These are phyloP conservation scores for Lagenaria siceraria DNA, from an alignment of 306 rosid genomes.

Conservation along the genomic window DNA sequence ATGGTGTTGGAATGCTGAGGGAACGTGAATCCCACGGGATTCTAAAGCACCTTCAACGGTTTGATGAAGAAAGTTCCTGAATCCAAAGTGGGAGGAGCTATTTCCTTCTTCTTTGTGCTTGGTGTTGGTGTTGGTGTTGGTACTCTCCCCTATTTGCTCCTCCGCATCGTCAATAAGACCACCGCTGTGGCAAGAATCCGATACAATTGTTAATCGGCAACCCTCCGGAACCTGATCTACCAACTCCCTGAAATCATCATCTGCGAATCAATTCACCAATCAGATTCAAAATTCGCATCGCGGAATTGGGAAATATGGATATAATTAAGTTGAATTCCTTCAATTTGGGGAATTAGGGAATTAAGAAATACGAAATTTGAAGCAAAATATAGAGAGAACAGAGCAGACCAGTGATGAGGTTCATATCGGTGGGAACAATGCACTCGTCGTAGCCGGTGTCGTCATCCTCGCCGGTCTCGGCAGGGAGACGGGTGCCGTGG, in stretches of 20 bases:
- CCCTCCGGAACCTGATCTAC: constrained; percentile 46
- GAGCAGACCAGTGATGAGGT: constrained; percentile 58
- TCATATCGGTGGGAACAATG: constrained; percentile 83
- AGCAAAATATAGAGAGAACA: background rate
- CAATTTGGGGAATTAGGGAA: background rate
- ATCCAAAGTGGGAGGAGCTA: constrained; percentile 19
- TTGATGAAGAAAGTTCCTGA: constrained; percentile 42
- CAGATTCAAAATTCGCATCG: background rate
- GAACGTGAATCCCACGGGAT: constrained; percentile 68
- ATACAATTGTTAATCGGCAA: constrained; percentile 49
- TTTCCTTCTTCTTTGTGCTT: background rate
- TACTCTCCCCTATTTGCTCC: constrained; percentile 81
- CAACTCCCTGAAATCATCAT: constrained; percentile 61
- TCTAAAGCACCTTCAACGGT: constrained; percentile 39
- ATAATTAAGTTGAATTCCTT: no score
- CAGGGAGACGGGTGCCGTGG: constrained; percentile 80
- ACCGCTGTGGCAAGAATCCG: constrained; percentile 86
- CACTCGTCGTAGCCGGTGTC: constrained; percentile 91
- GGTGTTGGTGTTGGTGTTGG: constrained; percentile 17
- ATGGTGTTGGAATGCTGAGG: constrained; percentile 27
- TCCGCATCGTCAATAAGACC: constrained; percentile 52
- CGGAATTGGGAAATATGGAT: background rate
- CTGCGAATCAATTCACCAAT: constrained; percentile 14
- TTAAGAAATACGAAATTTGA: background rate
- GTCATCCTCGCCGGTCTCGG: constrained; percentile 87